phyloP scores from a whole-genome alignment of 2,329 filamentous ascomycete genomes.

The Phaeosphaeriaceae sp. region DNA sequence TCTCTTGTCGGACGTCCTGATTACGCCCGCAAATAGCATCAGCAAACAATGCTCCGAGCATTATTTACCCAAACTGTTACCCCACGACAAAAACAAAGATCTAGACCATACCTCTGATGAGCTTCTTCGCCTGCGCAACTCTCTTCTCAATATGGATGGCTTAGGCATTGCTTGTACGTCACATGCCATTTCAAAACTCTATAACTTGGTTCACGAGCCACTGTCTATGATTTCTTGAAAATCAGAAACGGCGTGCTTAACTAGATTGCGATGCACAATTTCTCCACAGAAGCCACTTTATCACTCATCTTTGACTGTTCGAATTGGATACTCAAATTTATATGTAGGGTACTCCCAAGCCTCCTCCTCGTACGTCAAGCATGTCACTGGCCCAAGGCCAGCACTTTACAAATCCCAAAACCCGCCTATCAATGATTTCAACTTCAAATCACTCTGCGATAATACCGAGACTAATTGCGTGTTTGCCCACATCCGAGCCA shows the following conservation, averaged over 20 bases:
- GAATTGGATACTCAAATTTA: slow-evolving; percentile 1
- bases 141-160: slow-evolving; percentile 62
- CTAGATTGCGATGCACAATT: background rate
- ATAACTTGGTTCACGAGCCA: too few relatives aligned
- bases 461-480: slow-evolving; percentile 59
- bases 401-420: slow-evolving; percentile 60
- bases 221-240: too few relatives aligned
- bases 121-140: slow-evolving; percentile 58
- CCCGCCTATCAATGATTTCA: slow-evolving; percentile 60
- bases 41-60: slow-evolving; percentile 54
- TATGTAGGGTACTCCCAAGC: slow-evolving; percentile 54
- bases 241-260: too few relatives aligned
- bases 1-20: slow-evolving; percentile 62
- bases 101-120: slow-evolving; percentile 51
- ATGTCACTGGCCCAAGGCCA: slow-evolving; percentile 50
- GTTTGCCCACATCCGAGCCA: slow-evolving; percentile 62
- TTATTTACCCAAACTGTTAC: slow-evolving; percentile 60
- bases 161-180: slow-evolving; percentile 58
- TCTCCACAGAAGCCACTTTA: background rate
- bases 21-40: slow-evolving; percentile 50
- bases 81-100: slow-evolving; percentile 51
- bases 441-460: slow-evolving; percentile 59
- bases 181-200: background rate
- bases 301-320: background rate
- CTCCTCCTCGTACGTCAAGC: slow-evolving; percentile 49